Conservation (phyloP, 177 flowering plant species). For the Vitis hybrid region DNA sequence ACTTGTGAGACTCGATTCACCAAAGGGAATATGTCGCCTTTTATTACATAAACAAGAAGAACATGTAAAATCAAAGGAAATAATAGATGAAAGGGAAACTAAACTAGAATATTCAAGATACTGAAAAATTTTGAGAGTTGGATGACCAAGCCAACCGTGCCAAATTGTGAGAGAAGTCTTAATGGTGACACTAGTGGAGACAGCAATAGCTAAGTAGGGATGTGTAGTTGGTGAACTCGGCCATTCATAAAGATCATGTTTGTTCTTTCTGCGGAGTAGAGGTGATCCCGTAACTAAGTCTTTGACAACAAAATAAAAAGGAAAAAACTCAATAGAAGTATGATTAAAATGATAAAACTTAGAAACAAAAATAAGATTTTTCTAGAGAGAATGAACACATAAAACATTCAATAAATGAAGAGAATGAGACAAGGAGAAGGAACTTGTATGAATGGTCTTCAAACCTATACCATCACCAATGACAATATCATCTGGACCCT, state of each 20-base stretch:
- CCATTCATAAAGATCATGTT: not conserved
- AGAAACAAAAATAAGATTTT: conserved; percentile 14
- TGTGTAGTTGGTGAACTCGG: not conserved
- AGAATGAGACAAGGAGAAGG: not conserved
- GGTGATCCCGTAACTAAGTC: conserved; percentile 5
- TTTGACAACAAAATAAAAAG: conserved; percentile 14
- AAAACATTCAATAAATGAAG: not conserved
- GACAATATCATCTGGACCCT: not conserved
- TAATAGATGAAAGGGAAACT: not conserved
- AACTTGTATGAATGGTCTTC: not conserved
- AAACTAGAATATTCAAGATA: not conserved
- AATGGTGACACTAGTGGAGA: not conserved
- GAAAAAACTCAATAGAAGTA: conserved; percentile 14
- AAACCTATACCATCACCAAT: conserved; percentile 16
- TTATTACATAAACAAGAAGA: conserved; percentile 1
- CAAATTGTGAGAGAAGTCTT: not conserved
- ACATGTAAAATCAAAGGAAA: not conserved
- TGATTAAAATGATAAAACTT: conserved; percentile 2
- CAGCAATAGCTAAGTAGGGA: not conserved
- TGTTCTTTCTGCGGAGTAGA: not conserved
- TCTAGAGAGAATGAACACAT: not conserved
- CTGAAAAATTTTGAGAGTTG: not conserved
- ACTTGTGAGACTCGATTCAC: not conserved
- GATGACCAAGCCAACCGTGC: conserved; percentile 15
- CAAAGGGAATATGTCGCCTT: conserved; percentile 11